These are phyloP conservation scores for Citrus medica DNA, from an alignment of 345 rosid species.

Conservation along the genomic window DNA sequence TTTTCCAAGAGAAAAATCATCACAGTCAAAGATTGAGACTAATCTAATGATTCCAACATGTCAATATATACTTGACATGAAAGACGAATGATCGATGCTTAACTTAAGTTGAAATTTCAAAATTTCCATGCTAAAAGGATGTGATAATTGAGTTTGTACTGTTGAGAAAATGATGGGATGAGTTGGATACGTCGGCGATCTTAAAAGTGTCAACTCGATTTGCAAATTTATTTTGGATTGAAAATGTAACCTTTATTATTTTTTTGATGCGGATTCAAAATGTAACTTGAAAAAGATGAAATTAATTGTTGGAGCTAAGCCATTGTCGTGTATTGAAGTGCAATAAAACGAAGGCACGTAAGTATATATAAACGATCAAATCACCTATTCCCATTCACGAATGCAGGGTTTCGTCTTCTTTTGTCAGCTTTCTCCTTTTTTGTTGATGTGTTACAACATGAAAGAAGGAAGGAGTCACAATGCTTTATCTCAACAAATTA, in stretches of 20 bases:
- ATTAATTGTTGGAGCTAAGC: no score
- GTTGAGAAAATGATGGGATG: not conserved
- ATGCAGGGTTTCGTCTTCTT: no score
- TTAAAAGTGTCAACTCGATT: not conserved
- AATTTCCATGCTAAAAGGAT: not conserved
- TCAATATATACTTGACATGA: not conserved
- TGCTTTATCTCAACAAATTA: no score
- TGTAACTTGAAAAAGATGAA: not conserved
- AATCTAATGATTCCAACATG: not conserved
- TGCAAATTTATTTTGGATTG: not conserved
- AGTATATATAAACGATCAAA: no score
- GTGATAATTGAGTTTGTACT: not conserved
- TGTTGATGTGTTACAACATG: no score
- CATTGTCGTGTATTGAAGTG: no score
- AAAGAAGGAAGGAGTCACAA: no score
- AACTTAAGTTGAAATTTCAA: not conserved
- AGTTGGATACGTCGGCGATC: not conserved
- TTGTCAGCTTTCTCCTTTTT: no score
- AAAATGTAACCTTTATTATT: not conserved
- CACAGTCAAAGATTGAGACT: not conserved
- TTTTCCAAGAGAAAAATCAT: not conserved
- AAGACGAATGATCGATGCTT: not conserved
- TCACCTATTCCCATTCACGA: no score
- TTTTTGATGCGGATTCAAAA: not conserved
- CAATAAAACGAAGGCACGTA: no score